phyloP scores from a whole-genome alignment of 2,329 filamentous ascomycete species.

The Apiospora malaysiana region DNA sequence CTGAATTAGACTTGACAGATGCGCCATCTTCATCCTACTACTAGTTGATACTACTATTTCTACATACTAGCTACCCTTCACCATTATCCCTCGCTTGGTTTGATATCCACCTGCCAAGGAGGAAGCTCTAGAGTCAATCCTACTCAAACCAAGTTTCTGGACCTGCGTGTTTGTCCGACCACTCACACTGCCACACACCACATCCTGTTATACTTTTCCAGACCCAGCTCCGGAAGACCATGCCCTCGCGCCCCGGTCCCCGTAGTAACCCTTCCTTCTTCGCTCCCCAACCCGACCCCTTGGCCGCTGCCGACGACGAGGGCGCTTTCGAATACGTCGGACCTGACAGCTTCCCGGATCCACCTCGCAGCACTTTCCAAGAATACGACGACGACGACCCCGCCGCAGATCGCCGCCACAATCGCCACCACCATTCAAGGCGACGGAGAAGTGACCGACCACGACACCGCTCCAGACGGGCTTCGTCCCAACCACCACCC shows the following conservation, averaged over 20 bases:
- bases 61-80: neutral
- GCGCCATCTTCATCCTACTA: neutral
- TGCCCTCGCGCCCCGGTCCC: constrained; percentile 21
- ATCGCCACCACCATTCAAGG: neutral
- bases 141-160: constrained; percentile 1
- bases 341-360: constrained; percentile 24
- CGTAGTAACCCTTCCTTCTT: constrained; percentile 23
- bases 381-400: constrained; percentile 7
- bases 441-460: neutral
- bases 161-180: neutral
- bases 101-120: neutral
- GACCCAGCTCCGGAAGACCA: neutral
- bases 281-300: constrained; percentile 24
- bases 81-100: neutral
- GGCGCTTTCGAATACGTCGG: constrained; percentile 26
- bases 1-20: constrained; percentile 10
- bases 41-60: neutral
- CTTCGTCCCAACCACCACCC: neutral
- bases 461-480: neutral
- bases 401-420: constrained; percentile 18
- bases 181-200: neutral
- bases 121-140: constrained; percentile 10
- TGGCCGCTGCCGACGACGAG: constrained; percentile 18
- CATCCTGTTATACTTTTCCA: neutral
- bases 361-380: constrained; percentile 23